Evolutionary conservation across 2,329 filamentous ascomycete genomes (phyloP), one percentile per base, ranked within the genome.

Genomic region (Elsinoe necatrix): DNA sequence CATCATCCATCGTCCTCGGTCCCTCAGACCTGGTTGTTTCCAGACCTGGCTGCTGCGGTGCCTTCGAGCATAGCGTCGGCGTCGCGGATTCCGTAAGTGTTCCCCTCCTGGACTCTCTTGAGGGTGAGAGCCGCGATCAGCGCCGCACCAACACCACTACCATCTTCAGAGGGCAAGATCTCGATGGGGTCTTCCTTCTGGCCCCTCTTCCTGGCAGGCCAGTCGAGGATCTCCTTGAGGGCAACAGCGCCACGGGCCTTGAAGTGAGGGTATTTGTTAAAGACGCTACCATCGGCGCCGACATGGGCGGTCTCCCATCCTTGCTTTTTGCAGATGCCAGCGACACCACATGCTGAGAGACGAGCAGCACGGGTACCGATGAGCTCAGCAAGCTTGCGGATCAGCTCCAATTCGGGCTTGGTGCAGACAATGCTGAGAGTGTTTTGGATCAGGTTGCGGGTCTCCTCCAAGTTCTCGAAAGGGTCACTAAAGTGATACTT

Each of bases 201-300:
- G 51, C 78, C 70, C 67, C 96, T 74, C 59, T 77, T 79, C 74
- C 88, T 87, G 56, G 80, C 82, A 2, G 87, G 83, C 91, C 92
- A 97, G 77, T 95, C 92, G 35, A 98, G 82, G 63, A 98, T 96
- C 77, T 98, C 93, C 56, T 89, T 84, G 55, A 98, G 81, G 25
- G 93, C 93, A 70, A 85, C 80, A 12, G 93, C 92, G 57, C 92
- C 91, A 56, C 93, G 86, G 58, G 84, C 82, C 66, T 96, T 96
- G 82, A 98, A 98, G 75, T 95, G 87, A 11, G 93, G 93, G 75
- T 98, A 98, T 72, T 97, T 97, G 80, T 95, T 96, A 78, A 98
- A 98, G 56, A 98, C 92, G 16, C 89, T 95, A 35, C 93, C 93
- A 69, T 98, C 93, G 54, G 93, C 93, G 65, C 93, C 93, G 41